Conservation (phyloP, 768 basidiomycete genomes). For the Tulasnella sp. region DNA sequence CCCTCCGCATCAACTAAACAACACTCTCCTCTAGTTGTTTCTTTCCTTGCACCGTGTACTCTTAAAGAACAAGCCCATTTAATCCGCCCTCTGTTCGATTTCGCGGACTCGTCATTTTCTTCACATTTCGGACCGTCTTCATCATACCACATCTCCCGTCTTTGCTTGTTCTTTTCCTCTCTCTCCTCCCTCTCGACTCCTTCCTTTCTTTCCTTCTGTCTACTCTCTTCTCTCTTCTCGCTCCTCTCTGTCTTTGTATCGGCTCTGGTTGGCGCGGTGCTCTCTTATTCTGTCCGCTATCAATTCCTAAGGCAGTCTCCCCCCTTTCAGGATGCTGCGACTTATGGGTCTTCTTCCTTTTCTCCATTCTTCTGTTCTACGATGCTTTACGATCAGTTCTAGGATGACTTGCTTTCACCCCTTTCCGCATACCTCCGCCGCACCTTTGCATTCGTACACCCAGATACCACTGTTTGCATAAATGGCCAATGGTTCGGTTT, state of each 20-base stretch:
- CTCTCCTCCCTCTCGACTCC: slow-evolving; percentile 18
- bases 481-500: not conserved
- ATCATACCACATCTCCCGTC: slow-evolving; percentile 14
- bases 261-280: slow-evolving; percentile 17
- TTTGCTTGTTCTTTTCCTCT: slow-evolving; percentile 16
- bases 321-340: not conserved
- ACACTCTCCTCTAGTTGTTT: not conserved
- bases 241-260: slow-evolving; percentile 24
- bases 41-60: not conserved
- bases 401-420: slow-evolving; percentile 11
- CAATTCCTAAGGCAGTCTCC: not conserved
- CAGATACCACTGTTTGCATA: slow-evolving; percentile 12
- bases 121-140: slow-evolving; percentile 9
- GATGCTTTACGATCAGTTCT: slow-evolving; percentile 10
- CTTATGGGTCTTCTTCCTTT: slow-evolving; percentile 1
- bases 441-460: slow-evolving; percentile 9
- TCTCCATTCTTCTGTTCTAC: not conserved
- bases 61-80: slow-evolving; percentile 6
- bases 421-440: slow-evolving; percentile 6
- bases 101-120: slow-evolving; percentile 13
- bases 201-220: slow-evolving; percentile 6
- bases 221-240: slow-evolving; percentile 6
- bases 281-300: slow-evolving; percentile 22
- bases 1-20: not conserved
- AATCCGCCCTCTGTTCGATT: not conserved